Percentiles rank a stretch among this genome's conserved stretches.
These are phyloP conservation scores for Candida maris DNA, from an alignment of 805 yeast genomes.

Conservation along the genomic window DNA sequence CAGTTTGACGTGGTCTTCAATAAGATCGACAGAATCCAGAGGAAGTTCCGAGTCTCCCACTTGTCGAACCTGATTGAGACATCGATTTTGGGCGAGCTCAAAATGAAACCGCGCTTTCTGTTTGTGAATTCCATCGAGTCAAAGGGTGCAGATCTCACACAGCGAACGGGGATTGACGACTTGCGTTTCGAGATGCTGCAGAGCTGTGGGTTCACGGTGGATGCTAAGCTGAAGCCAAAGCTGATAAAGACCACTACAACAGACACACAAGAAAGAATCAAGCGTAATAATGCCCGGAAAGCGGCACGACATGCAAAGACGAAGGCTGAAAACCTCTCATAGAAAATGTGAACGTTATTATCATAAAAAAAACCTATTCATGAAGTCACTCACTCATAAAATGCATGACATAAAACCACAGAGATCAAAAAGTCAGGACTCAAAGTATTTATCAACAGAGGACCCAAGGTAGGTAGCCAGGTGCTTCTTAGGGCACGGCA, in stretches of 20 bases:
- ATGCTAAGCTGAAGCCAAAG: conserved; percentile 11
- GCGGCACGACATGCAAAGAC: conserved; percentile 7
- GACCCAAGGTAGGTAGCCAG: conserved; percentile 68
- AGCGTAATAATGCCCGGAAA: conserved; percentile 13
- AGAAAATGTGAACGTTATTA: too few species aligned
- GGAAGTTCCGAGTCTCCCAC: conserved; percentile 27
- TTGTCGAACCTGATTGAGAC: conserved; percentile 38
- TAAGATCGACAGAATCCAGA: conserved; percentile 59
- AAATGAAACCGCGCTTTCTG: conserved; percentile 38
- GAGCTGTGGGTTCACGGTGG: conserved; percentile 41
- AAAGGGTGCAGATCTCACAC: conserved; percentile 17
- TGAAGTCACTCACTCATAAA: neutral
- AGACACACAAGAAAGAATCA: conserved; percentile 11
- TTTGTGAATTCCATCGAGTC: conserved; percentile 50
- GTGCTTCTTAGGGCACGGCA: conserved; percentile 74
- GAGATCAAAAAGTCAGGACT: conserved; percentile 12
- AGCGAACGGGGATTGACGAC: conserved; percentile 51
- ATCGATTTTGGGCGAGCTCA: conserved; percentile 38
- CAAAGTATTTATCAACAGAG: conserved; percentile 52
- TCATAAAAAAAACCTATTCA: conserved; percentile 1
- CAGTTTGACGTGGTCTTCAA: conserved; percentile 76
- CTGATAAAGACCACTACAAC: conserved; percentile 9
- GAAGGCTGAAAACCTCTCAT: conserved; percentile 1
- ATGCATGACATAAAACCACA: neutral
- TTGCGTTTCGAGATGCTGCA: conserved; percentile 50